Evolutionary conservation across 164 flowering plant species (phyloP).

Genomic region (Stephania japonica): DNA sequence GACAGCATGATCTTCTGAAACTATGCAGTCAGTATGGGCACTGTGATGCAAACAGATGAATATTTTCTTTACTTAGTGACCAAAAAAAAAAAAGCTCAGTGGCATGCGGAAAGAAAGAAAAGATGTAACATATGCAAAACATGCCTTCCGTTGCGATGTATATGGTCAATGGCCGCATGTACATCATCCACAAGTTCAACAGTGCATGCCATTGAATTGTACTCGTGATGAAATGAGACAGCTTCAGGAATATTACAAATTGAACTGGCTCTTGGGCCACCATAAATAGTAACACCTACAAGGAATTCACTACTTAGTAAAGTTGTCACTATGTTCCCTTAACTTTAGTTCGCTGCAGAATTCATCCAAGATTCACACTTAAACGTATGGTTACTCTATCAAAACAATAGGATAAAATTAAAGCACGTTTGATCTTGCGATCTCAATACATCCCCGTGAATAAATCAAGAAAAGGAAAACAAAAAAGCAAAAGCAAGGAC

Average conservation of each 20-base stretch:
- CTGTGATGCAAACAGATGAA: conserved; percentile 34
- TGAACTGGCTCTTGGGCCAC: conserved; percentile 75
- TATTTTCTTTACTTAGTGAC: background rate
- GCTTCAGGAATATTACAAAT: conserved; percentile 51
- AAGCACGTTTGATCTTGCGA: background rate
- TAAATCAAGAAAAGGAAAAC: no score
- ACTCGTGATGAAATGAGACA: conserved; percentile 76
- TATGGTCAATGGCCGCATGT: conserved; percentile 78
- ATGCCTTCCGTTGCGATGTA: conserved; percentile 91
- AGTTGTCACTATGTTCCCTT: background rate
- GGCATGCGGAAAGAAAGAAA: background rate
- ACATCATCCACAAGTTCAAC: conserved; percentile 92
- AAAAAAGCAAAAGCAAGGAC: no score
- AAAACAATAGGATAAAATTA: background rate
- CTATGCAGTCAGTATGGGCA: conserved; percentile 88
- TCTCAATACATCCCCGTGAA: no score
- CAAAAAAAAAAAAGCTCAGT: no score
- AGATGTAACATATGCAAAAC: conserved; percentile 7
- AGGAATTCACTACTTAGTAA: background rate
- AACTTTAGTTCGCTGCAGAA: background rate
- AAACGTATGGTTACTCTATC: background rate
- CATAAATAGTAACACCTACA: conserved; percentile 74
- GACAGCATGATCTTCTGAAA: conserved; percentile 69
- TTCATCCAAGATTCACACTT: background rate
- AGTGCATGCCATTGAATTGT: conserved; percentile 81